Evolutionary conservation across 176 grass and related monocot species (phyloP).

Genomic region (Avena eriantha): DNA sequence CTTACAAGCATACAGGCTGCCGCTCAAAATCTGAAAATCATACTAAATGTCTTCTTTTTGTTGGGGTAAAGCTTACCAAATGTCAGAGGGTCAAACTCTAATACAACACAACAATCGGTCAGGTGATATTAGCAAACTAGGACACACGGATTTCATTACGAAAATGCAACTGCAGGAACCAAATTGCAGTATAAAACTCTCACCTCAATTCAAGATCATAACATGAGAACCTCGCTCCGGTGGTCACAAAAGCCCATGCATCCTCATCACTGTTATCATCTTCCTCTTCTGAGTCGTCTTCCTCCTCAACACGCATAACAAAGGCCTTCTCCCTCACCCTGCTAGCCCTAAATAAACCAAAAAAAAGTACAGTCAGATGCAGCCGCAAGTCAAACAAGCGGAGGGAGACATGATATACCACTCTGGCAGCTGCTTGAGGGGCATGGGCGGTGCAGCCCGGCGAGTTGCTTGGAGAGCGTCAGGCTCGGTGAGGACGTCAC

Average conservation of each 20-base stretch:
- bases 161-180: not conserved
- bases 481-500: conserved; percentile 43
- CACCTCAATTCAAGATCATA: conserved; percentile 36
- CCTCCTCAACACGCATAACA: conserved; percentile 53
- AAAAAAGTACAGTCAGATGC: not conserved
- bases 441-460: not conserved
- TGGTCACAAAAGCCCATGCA: not conserved
- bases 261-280: not conserved
- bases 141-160: not conserved
- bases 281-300: not conserved
- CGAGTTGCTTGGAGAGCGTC: conserved; percentile 32
- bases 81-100: too few species aligned
- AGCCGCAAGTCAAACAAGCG: not conserved
- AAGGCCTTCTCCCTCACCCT: conserved; percentile 34
- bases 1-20: too few species aligned
- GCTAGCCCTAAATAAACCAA: conserved; percentile 37
- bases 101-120: not conserved
- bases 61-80: too few species aligned
- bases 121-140: not conserved
- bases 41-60: too few species aligned
- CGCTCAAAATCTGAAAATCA: too few species aligned
- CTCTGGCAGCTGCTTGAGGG: conserved; percentile 32
- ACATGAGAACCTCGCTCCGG: conserved; percentile 23
- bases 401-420: conserved; percentile 15
- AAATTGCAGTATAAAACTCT: conserved; percentile 14